Evolutionary conservation across 805 yeast species (phyloP).

Genomic region (Ogataea henricii): DNA sequence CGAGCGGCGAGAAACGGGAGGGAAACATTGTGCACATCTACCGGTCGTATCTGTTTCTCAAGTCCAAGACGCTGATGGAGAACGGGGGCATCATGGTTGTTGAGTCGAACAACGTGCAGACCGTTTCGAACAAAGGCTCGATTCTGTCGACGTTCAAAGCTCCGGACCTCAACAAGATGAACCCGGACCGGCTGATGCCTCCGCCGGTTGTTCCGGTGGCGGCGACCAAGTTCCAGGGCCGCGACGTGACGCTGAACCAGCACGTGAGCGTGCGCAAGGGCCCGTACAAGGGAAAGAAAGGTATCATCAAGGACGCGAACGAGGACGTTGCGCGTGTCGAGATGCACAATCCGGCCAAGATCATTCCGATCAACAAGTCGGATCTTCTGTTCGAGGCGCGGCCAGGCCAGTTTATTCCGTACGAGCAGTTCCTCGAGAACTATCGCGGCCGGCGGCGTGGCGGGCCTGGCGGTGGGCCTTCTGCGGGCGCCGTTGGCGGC

Average conservation of each 20-base stretch:
- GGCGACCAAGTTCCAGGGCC: slow-evolving; percentile 59
- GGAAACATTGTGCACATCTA: slow-evolving; percentile 87
- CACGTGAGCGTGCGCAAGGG: slow-evolving; percentile 85
- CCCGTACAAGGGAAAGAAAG: slow-evolving; percentile 94
- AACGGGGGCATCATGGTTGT: slow-evolving; percentile 91
- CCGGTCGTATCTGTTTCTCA: slow-evolving; percentile 75
- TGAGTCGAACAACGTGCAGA: slow-evolving; percentile 71
- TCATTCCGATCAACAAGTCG: slow-evolving; percentile 78
- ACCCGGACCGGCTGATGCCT: slow-evolving; percentile 69
- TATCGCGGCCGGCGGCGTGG: slow-evolving; percentile 39
- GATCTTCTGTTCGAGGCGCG: slow-evolving; percentile 71
- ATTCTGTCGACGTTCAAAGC: slow-evolving; percentile 53
- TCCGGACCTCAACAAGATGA: slow-evolving; percentile 81
- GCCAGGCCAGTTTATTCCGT: slow-evolving; percentile 71
- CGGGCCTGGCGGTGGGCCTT: slow-evolving; percentile 33
- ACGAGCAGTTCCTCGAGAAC: slow-evolving; percentile 68
- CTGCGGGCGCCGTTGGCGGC: slow-evolving; percentile 9
- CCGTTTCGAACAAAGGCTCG: slow-evolving; percentile 80
- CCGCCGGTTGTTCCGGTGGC: slow-evolving; percentile 60
- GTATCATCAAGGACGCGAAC: slow-evolving; percentile 90
- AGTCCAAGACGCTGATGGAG: slow-evolving; percentile 76
- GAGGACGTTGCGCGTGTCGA: slow-evolving; percentile 92
- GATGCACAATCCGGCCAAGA: slow-evolving; percentile 88
- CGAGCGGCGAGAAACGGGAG: slow-evolving; percentile 79
- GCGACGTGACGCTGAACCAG: slow-evolving; percentile 80